Conservation (phyloP, 768 basidiomycete genomes). For the Antrodiella citrinella region DNA sequence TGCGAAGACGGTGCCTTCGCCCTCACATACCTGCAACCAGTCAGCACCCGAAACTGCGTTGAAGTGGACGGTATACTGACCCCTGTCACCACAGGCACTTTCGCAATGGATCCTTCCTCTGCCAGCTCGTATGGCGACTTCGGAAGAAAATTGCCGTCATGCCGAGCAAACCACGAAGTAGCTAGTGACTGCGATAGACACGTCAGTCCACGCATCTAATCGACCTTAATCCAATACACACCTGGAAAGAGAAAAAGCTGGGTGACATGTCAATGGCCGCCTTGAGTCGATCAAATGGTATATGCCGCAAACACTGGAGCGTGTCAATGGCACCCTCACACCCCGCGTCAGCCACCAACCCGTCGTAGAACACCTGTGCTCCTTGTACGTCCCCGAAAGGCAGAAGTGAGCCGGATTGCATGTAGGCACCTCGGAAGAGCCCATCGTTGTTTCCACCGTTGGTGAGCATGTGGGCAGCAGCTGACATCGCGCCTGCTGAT, state of each 20-base stretch:
- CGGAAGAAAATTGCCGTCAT: constrained; percentile 42
- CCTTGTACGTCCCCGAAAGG: constrained; percentile 8
- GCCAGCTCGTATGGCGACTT: constrained; percentile 32
- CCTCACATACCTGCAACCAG: constrained; percentile 26
- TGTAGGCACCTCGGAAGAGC: constrained; percentile 30
- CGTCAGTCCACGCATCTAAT: neutral
- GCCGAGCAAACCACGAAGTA: constrained; percentile 39
- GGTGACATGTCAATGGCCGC: constrained; percentile 27
- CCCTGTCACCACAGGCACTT: too few species aligned
- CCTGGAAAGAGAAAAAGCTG: too few species aligned
- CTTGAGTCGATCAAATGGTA: constrained; percentile 24
- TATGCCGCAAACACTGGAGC: constrained; percentile 34
- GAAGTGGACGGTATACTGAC: neutral
- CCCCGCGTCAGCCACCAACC: constrained; percentile 29
- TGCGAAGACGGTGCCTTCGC: constrained; percentile 45
- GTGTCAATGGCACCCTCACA: constrained; percentile 29
- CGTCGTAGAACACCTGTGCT: constrained; percentile 33
- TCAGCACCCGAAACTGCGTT: neutral
- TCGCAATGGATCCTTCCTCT: constrained; percentile 34
- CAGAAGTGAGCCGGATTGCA: constrained; percentile 17
- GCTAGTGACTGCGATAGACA: neutral
- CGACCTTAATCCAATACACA: too few species aligned
- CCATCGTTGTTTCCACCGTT: constrained; percentile 18
- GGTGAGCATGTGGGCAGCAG: constrained; percentile 20
- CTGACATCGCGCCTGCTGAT: constrained; percentile 31